Base-by-base conservation (phyloP, 139 green algal genomes). In the Chlorella sp. region DNA sequence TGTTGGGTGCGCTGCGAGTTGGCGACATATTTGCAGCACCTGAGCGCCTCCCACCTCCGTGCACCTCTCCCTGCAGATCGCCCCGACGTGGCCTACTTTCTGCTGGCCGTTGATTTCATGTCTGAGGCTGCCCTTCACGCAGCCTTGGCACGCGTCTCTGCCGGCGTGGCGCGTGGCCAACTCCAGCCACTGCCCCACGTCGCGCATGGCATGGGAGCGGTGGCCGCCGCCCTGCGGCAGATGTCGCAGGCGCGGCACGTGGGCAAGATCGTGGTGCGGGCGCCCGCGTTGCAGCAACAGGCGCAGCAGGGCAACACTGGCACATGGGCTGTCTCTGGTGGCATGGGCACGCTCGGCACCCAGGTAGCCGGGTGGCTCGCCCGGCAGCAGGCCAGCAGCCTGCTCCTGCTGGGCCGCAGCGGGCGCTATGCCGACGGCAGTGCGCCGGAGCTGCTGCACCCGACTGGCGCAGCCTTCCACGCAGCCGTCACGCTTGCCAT, bases 41-140 rank as follows among this genome's bases (percentile, higher is more conserved):
- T 70, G 14, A 71, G 87, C 29, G 74, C 87, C n/a, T 43, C 67
- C n/a, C 74, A 87, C 65, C 45, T 11, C 21, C 7, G 4, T 15
- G 8, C 41, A 21, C n/a, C n/a, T 27, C 31, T 12, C 15, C 5
- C 11, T 66, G 60, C 72, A 64, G 89, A 97, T 73, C 90, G 93
- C 1, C 91, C 91, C 21, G 93, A 97, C 65, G 82, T 93, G 66
- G 15, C 3, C 6, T 95, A 92, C 79, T 77, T 79, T 11, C 79
- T 96, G 42, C 73, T 97, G 33, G 93, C 93, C 1, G 83, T 97
- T 7, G 93, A 97, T 82, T 96, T 97, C 83, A 83, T 97, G 76
- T 87, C 93, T 1, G 82, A 84, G 41, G 2, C 48, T 5, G 80
- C 84, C 3, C 81, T 96, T 68, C 48, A 81, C 5, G 5, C 68